These are phyloP conservation scores for Aspergillus asperescens DNA, from an alignment of 495 filamentous ascomycete genomes.

Conservation along the genomic window DNA sequence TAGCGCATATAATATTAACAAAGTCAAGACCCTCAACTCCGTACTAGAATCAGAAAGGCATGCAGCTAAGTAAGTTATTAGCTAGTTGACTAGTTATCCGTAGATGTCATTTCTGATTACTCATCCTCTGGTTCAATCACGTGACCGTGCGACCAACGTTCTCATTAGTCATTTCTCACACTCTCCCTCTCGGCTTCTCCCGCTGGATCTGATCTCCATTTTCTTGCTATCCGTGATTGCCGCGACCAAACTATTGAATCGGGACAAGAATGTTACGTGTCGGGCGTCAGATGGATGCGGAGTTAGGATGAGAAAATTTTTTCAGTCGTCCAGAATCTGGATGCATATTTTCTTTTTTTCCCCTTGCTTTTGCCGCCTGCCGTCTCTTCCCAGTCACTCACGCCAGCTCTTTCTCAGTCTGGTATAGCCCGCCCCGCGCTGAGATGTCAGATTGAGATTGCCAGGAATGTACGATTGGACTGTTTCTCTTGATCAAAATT, in stretches of 20 bases:
- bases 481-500: not conserved
- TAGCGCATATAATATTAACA: too few species aligned
- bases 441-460: slow-evolving; percentile 7
- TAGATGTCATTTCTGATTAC: too few species aligned
- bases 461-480: not conserved
- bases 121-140: too few species aligned
- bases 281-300: not conserved
- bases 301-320: slow-evolving; percentile 1
- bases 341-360: not conserved
- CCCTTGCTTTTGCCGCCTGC: not conserved
- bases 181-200: too few species aligned
- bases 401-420: not conserved
- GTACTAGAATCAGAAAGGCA: too few species aligned
- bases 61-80: too few species aligned
- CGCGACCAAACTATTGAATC: not conserved
- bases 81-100: too few species aligned
- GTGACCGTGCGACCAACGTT: too few species aligned
- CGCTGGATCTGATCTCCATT: too few species aligned
- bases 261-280: not conserved
- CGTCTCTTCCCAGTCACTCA: not conserved
- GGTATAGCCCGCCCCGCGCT: not conserved
- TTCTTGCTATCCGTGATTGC: not conserved
- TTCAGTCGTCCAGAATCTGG: not conserved
- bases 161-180: too few species aligned
- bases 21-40: too few species aligned